Conservation (phyloP, 805 yeast genomes). For the Torulaspora maleeae region DNA sequence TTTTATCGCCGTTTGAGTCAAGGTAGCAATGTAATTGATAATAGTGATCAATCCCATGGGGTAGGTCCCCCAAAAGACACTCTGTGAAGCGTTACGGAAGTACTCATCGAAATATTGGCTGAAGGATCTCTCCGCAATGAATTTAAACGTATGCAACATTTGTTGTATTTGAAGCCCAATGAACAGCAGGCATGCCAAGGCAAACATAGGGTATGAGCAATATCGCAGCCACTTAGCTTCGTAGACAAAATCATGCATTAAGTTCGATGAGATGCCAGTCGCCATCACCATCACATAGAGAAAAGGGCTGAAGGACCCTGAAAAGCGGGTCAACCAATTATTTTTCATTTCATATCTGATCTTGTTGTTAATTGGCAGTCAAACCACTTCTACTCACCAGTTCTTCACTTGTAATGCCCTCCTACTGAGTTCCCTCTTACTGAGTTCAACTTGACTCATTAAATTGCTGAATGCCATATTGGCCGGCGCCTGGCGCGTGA, state of each 20-base stretch:
- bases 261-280: conserved; percentile 62
- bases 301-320: conserved; percentile 43
- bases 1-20: conserved; percentile 35
- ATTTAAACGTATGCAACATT: conserved; percentile 38
- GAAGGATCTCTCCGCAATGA: conserved; percentile 23
- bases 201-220: conserved; percentile 61
- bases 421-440: not conserved
- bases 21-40: conserved; percentile 48
- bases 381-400: no score
- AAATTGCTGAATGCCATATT: no score
- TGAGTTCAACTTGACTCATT: not conserved
- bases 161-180: conserved; percentile 42
- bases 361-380: no score
- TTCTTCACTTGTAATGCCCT: not conserved
- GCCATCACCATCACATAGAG: conserved; percentile 84
- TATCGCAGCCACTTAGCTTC: conserved; percentile 52
- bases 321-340: conserved; percentile 1
- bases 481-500: no score
- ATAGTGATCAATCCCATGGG: conserved; percentile 77
- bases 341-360: not conserved
- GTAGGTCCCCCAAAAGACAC: conserved; percentile 69
- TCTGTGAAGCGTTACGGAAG: conserved; percentile 40
- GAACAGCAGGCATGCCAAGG: conserved; percentile 48
- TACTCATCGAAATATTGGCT: conserved; percentile 30
- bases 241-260: conserved; percentile 64